Evolutionary conservation across 2,329 filamentous ascomycete species (phyloP), one percentile per base, ranked within the genome.

Genomic region (Xylaria sp.): DNA sequence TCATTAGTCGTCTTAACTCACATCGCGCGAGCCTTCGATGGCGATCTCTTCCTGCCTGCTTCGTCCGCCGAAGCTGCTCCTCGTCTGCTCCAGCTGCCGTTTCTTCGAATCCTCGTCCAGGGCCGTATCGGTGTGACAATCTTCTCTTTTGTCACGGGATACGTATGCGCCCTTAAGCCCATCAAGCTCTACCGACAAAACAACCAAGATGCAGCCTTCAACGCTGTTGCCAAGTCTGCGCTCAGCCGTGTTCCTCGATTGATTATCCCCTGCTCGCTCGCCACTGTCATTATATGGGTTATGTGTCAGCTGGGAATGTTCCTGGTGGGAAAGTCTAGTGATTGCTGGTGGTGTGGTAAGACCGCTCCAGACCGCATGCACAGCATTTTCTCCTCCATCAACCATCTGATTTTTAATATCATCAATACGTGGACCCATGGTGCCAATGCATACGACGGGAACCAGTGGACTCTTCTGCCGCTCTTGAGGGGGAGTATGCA

Each of bases 111-210:
- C 57, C 81, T 87, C 47, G 82, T 86, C 59, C 87, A 89, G 74
- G 88, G 90, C 25, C 85, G 90, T 18, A 87, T 88, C 54, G 90
- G 89, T 78, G 90, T 91, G 2, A 86, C 88, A 16, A 88, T 91
- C 70, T 91, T 91, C 78, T 86, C 90, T 74, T 83, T 91, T 55
- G 87, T 90, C 47, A 88, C 88, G 25, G 88, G 88, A 65, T 90
- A 89, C 73, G 88, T 90, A 60, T 90, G 89, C 78, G 85, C 87
- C 3, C 82, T 90, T 61, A 89, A 90, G 74, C 86, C 88, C 18
- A 84, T 90, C 68, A 83, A 84, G 63, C 84, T 87, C 60, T 85
- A 82, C 74, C 84, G 86, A 62, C 80, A 85, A 37, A 87, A 86
- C 60, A 83, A 87, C 72, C 82, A 84, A 65, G 83, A 87, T 50